phyloP scores from a whole-genome alignment of 164 flowering plant species.

The Sextonia rubra region DNA sequence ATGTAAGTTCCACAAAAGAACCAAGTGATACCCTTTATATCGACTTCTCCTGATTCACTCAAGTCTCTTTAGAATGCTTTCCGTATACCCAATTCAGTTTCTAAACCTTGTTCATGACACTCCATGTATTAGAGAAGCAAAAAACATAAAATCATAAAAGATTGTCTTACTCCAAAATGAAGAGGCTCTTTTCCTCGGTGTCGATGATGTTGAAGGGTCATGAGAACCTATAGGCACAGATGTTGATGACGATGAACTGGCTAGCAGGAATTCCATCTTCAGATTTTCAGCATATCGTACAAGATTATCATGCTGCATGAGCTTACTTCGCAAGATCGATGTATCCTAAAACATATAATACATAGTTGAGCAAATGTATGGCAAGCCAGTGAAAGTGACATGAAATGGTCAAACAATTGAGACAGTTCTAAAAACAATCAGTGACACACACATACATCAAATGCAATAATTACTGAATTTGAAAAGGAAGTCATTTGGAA shows the following conservation, averaged over 20 bases:
- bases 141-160: background rate
- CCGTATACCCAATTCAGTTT: background rate
- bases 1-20: background rate
- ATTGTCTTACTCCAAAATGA: constrained; percentile 61
- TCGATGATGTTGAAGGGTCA: constrained; percentile 51
- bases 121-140: background rate
- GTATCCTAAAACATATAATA: constrained; percentile 47
- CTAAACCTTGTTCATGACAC: too few species aligned
- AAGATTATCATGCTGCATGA: constrained; percentile 57
- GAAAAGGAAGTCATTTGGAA: too few species aligned
- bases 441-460: background rate
- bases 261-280: constrained; percentile 46
- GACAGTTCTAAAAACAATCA: background rate
- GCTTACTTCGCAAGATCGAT: constrained; percentile 60
- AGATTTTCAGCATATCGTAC: constrained; percentile 59
- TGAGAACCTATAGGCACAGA: constrained; percentile 35
- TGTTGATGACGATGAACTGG: constrained; percentile 44
- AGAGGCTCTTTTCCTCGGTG: constrained; percentile 36
- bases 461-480: background rate
- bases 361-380: background rate
- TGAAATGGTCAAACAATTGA: background rate
- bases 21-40: background rate
- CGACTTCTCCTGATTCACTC: background rate
- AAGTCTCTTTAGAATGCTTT: background rate
- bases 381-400: background rate